phyloP scores from a whole-genome alignment of 2,329 filamentous ascomycete genomes.

The Claviceps sp. region DNA sequence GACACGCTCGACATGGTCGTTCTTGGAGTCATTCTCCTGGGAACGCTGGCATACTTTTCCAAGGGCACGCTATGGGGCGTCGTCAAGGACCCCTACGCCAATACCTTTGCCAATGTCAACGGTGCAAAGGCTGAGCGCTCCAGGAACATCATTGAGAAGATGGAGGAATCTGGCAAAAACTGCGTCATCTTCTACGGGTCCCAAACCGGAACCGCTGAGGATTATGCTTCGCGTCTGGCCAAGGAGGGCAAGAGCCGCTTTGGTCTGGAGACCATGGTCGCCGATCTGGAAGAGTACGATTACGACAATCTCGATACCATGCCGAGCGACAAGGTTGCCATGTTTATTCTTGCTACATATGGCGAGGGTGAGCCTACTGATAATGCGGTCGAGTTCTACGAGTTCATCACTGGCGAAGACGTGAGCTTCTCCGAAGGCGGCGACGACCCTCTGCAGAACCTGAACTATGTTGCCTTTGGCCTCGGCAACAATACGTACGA shows the following conservation, averaged over 20 bases:
- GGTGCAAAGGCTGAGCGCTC: constrained; percentile 69
- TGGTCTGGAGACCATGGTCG: constrained; percentile 94
- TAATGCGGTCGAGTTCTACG: constrained; percentile 97
- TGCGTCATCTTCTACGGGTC: constrained; percentile 98
- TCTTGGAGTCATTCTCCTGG: constrained; percentile 70
- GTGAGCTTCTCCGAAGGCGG: constrained; percentile 62
- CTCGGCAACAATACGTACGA: constrained; percentile 99
- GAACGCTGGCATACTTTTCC: constrained; percentile 90
- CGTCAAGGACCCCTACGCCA: constrained; percentile 77
- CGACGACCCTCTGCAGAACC: constrained; percentile 62
- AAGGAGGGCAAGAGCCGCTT: constrained; percentile 97
- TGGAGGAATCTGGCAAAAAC: constrained; percentile 93
- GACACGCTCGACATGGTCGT: constrained; percentile 92
- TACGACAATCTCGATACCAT: constrained; percentile 86
- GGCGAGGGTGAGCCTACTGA: constrained; percentile 97
- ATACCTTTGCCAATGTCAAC: constrained; percentile 55
- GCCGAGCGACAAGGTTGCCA: constrained; percentile 77
- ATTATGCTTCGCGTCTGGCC: constrained; percentile 88
- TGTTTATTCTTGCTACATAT: constrained; percentile 95
- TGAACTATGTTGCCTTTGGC: constrained; percentile 91
- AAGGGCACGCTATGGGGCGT: constrained; percentile 92
- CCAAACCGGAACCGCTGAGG: constrained; percentile 94
- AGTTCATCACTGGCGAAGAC: constrained; percentile 79
- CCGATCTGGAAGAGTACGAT: constrained; percentile 95
- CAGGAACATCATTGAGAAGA: constrained; percentile 85